Evolutionary conservation across 192 early-diverging fungal genomes (phyloP).

Genomic region (Funneliformis mosseae): DNA sequence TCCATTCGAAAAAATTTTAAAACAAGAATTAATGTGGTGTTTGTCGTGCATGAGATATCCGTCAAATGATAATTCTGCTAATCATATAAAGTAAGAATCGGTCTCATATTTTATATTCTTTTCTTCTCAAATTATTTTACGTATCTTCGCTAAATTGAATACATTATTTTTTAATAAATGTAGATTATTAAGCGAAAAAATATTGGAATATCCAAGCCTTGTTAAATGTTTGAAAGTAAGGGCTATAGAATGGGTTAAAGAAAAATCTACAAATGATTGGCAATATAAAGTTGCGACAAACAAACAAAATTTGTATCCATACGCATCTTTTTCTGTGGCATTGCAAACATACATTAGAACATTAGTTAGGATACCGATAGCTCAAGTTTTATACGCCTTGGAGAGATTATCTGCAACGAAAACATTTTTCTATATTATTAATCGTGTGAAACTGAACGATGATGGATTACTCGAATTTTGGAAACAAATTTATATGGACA

Average conservation of each 20-base stretch:
- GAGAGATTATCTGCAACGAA: constrained; percentile 11
- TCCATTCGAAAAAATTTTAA: constrained; percentile 31
- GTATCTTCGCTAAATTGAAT: too few species aligned
- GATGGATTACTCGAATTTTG: constrained; percentile 26
- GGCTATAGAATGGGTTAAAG: constrained; percentile 15
- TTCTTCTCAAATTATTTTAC: neutral
- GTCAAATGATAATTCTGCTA: neutral
- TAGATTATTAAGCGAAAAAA: constrained; percentile 1
- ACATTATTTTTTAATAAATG: too few species aligned
- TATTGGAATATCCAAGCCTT: neutral
- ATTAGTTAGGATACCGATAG: constrained; percentile 24
- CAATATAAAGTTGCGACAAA: constrained; percentile 29
- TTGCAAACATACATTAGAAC: constrained; percentile 14
- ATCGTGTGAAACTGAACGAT: neutral
- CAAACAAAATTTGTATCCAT: constrained; percentile 4
- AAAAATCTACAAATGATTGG: constrained; percentile 11
- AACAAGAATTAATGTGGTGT: constrained; percentile 33
- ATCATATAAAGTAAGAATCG: constrained; percentile 30
- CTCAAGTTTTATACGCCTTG: constrained; percentile 22
- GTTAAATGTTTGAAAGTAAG: neutral
- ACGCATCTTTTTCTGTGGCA: constrained; percentile 30
- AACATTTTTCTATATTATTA: constrained; percentile 1
- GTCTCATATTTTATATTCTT: neutral
- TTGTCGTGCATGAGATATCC: constrained; percentile 32
- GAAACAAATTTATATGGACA: constrained; percentile 13